These are phyloP conservation scores for Solanum ossicruentum DNA, from an alignment of 257 asterid genomes.

Conservation along the genomic window DNA sequence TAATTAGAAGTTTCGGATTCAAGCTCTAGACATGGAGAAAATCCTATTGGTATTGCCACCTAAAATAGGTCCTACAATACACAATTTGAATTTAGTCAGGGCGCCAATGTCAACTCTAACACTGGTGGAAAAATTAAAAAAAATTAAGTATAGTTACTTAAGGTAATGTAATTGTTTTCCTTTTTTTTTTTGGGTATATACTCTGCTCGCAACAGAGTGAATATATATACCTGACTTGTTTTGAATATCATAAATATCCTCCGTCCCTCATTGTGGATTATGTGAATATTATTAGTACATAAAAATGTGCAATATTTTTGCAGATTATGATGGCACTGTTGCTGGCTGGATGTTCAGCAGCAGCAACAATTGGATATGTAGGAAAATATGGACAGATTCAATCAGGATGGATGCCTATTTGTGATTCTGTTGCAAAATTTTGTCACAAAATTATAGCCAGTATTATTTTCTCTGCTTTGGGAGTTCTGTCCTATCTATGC, in stretches of 20 bases:
- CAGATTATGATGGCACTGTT: constrained; percentile 32
- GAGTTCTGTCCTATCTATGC: constrained; percentile 16
- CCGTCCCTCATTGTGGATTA: neutral
- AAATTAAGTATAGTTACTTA: neutral
- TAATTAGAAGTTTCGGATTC: too few species aligned
- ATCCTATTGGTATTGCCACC: too few species aligned
- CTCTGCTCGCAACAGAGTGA: too few species aligned
- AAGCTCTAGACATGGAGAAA: too few species aligned
- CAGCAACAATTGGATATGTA: constrained; percentile 46
- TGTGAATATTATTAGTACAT: neutral
- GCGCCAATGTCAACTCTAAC: too few species aligned
- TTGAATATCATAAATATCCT: neutral
- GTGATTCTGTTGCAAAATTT: constrained; percentile 35
- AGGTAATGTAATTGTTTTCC: neutral
- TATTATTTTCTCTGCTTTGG: constrained; percentile 7
- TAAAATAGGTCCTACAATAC: too few species aligned
- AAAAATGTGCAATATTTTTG: neutral
- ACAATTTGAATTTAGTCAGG: too few species aligned
- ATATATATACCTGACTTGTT: too few species aligned
- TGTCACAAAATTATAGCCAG: constrained; percentile 29
- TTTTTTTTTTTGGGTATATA: too few species aligned
- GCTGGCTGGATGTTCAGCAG: constrained; percentile 54
- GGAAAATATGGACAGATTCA: constrained; percentile 49
- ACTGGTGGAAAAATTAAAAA: too few species aligned
- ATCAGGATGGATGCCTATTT: constrained; percentile 48